These are phyloP conservation scores for Kodamaea sagamina DNA, from an alignment of 805 yeast genomes.

Conservation along the genomic window DNA sequence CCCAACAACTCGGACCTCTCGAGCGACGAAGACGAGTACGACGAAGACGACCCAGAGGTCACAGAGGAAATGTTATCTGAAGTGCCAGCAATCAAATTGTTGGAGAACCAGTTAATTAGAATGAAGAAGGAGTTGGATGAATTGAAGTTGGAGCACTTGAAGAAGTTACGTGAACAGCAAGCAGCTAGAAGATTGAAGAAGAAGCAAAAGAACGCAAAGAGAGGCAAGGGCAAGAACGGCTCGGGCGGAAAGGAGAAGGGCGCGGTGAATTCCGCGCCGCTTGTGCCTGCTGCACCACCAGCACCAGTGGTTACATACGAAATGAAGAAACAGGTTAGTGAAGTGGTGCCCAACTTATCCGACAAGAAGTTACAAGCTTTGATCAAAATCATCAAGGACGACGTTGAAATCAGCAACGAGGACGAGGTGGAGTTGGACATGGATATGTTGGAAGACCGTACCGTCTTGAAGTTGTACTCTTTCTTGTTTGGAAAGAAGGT, in stretches of 20 bases:
- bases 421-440: conserved; percentile 92
- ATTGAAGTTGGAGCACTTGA: conserved; percentile 76
- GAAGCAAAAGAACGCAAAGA: conserved; percentile 35
- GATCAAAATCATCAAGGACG: conserved; percentile 80
- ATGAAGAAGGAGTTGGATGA: conserved; percentile 84
- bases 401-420: conserved; percentile 60
- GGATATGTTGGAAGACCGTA: conserved; percentile 84
- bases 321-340: conserved; percentile 93
- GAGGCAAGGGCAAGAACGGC: conserved; percentile 13
- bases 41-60: conserved; percentile 63
- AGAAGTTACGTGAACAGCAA: conserved; percentile 65
- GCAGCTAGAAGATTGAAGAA: conserved; percentile 49
- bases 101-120: conserved; percentile 82
- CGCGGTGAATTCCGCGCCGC: conserved; percentile 16
- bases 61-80: conserved; percentile 54
- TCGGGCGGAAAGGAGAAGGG: conserved; percentile 13
- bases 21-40: conserved; percentile 39
- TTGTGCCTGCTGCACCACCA: conserved; percentile 25
- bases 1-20: conserved; percentile 52
- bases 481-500: conserved; percentile 59
- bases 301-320: conserved; percentile 73
- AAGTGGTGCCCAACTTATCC: conserved; percentile 72
- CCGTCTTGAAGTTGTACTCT: conserved; percentile 80
- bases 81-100: conserved; percentile 85
- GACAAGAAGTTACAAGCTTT: conserved; percentile 84